These are phyloP conservation scores for Leccinum olivaceopallidum DNA, from an alignment of 768 basidiomycete genomes.

Conservation along the genomic window DNA sequence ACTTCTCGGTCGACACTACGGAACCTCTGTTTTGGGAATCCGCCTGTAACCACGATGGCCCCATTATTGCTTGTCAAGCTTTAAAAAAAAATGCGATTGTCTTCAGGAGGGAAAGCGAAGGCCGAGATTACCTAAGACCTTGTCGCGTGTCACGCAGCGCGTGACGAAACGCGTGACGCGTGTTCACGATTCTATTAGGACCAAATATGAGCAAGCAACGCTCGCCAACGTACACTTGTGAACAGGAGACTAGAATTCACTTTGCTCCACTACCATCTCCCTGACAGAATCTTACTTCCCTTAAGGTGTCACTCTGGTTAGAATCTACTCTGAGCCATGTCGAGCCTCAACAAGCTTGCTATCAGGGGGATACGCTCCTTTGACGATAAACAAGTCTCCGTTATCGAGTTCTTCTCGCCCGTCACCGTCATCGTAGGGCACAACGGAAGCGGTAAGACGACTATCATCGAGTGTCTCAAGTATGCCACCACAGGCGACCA, in stretches of 20 bases:
- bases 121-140: not conserved
- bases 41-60: not conserved
- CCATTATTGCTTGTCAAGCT: not conserved
- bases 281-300: not conserved
- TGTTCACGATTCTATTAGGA: not conserved
- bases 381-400: conserved; percentile 89
- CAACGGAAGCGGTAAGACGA: conserved; percentile 99
- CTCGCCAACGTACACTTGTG: not conserved
- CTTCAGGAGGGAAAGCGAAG: too few species aligned
- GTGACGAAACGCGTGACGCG: not conserved
- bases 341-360: conserved; percentile 87
- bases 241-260: not conserved
- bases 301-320: not conserved
- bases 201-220: not conserved
- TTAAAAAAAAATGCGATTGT: too few species aligned
- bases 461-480: conserved; percentile 98
- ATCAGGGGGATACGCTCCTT: conserved; percentile 95
- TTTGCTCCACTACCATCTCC: not conserved
- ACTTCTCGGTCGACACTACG: not conserved
- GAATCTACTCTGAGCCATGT: conserved; percentile 45
- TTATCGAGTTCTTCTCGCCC: conserved; percentile 97
- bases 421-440: conserved; percentile 98
- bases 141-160: not conserved
- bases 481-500: conserved; percentile 99
- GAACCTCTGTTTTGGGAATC: not conserved